Percentiles rank a stretch among this genome's conserved stretches.
These are phyloP conservation scores for Coccinonectria pachysandricola DNA, from an alignment of 2,329 filamentous ascomycete species.

Conservation along the genomic window DNA sequence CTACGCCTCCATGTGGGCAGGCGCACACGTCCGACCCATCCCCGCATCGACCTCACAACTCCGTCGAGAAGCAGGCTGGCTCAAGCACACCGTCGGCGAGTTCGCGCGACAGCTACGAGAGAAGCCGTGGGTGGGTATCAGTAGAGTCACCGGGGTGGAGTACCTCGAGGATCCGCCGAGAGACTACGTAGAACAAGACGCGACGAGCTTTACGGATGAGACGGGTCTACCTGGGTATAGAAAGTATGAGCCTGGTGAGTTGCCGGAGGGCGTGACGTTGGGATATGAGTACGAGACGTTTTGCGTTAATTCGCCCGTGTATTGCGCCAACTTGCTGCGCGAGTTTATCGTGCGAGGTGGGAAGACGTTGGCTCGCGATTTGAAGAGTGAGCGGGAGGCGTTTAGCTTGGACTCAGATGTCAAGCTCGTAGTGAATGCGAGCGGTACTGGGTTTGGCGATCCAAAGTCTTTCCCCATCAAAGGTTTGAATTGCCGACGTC, in stretches of 20 bases:
- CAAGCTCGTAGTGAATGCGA: conserved; percentile 23
- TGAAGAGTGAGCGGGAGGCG: conserved; percentile 24
- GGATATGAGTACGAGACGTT: conserved; percentile 44
- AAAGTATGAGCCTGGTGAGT: conserved; percentile 22
- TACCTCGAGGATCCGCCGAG: conserved; percentile 36
- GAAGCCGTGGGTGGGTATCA: conserved; percentile 32
- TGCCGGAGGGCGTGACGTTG: conserved; percentile 32
- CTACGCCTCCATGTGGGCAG: conserved; percentile 48
- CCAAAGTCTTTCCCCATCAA: conserved; percentile 23
- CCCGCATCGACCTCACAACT: conserved; percentile 26
- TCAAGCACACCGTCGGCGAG: conserved; percentile 18
- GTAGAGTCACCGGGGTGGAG: conserved; percentile 38
- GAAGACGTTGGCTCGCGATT: conserved; percentile 15
- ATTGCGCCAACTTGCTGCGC: conserved; percentile 30
- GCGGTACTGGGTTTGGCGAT: conserved; percentile 25
- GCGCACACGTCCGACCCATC: conserved; percentile 45
- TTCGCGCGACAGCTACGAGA: conserved; percentile 12
- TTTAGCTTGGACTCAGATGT: conserved; percentile 15
- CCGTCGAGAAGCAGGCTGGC: conserved; percentile 22
- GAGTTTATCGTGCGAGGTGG: conserved; percentile 22
- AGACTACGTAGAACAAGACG: conserved; percentile 26
- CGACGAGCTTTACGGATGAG: conserved; percentile 16
- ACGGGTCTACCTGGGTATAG: conserved; percentile 20
- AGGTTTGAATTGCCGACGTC: no score
- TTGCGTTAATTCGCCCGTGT: conserved; percentile 45